Evolutionary conservation across 2,329 filamentous ascomycete genomes (phyloP), one percentile per base, ranked within the genome.

Genomic region (Cercospora zeae-maydis): DNA sequence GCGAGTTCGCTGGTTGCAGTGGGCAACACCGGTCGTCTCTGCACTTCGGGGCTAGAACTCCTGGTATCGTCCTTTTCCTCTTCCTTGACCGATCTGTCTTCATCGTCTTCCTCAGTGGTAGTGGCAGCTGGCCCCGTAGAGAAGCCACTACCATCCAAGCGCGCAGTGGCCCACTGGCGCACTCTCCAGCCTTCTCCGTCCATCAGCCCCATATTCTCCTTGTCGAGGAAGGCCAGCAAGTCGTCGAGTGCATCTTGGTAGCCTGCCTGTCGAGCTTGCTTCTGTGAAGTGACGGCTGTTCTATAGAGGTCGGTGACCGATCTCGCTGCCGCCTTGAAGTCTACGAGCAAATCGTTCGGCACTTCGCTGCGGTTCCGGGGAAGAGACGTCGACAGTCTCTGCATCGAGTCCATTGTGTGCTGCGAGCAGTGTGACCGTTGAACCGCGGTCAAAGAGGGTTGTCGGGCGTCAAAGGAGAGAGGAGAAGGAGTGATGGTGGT

Each of bases 251-350:
- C 96, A 74, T 98, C 93, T 75, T 97, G 93, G 71, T 97, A 98
- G 27, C 95, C 95, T 39, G 93, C 88, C 56, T 85, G 80, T 55
- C 91, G 87, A 52, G 92, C 87, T 71, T 88, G 88, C 55, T 88
- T 83, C 75, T 95, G 88, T 54, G 91, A 90, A 33, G 87, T 83
- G 11, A 91, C 89, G 2, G 93, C 93, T 39, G 88, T 93, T 78
- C 96, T 97, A 81, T 98, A 98, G 13, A 99, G 87, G 73, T 96
- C 96, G 53, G 95, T 98, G 60, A 98, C 93, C 5, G 92, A 96
- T 34, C 97, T 83, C 19, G 95, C 95, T 34, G 95, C 95, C 14
- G 90, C 87, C 77, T 92, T 95, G 83, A 99, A 99, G 63, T 91
- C 88, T 70, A 93, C 88, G 62, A 97, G 86, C 53, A 97, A 86